Base-by-base conservation (phyloP, 139 green algal species). In the Chara braunii region DNA sequence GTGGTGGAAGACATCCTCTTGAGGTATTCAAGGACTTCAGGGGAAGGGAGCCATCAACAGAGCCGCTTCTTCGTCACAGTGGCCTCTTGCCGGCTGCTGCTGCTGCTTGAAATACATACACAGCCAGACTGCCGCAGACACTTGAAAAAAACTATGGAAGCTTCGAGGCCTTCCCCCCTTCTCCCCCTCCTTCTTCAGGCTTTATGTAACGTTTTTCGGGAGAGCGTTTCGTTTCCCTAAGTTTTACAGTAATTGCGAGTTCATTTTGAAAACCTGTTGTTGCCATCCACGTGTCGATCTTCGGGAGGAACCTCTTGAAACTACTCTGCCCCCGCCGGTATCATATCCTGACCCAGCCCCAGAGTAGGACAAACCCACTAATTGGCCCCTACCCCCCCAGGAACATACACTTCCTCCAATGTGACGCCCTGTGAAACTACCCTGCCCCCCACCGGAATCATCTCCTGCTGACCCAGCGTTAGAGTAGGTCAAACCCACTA, bases 41-140 rank as follows among this genome's bases (percentile, higher is more conserved):
- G 14, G 91, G 91, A 2, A 73, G 91, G 0, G 82, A 86, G 23
- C 91, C 91, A 1, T 89, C 79, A 37, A 90, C 84, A 1, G 86
- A 93, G 59, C 54, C 90, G 0, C 79, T 96, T 45, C 74, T 96
- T n/a, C 65, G 86, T 7, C 89, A 95, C 71, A 90, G 61, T 61
- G 85, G 80, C 28, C 80, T 96, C 8, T 51, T 89, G 22, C 48
- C 75, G 3, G 80, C 69, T 24, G 69, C 81, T 33, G 68, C 78
- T 8, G 60, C 54, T 28, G 14, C 44, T 28, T 9, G 26, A 28
- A 34, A 54, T 28, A 26, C 30, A 54, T 8, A 18, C 44, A 9
- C 40, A 48, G 18, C 44, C 30, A 6, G 26, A 54, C 26, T 9
- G 44, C 44, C 44, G 30, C 31, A 26, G 44, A 7, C 44, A 54